Evolutionary conservation across 1,139 yeast genomes (phyloP).

Genomic region (Debaryomycetaceae sp.): DNA sequence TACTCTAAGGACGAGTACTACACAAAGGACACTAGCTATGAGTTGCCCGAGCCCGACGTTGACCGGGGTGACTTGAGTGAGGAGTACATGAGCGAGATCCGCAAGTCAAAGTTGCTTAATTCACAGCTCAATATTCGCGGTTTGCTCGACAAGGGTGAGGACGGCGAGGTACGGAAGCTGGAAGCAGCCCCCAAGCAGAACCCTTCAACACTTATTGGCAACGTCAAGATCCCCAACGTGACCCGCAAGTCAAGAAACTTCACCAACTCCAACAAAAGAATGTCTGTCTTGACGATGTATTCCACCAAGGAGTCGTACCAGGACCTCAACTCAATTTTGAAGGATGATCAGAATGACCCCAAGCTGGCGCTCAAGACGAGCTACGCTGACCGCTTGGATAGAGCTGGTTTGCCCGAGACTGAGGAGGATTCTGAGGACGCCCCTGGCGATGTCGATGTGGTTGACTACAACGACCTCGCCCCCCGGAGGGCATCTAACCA

Average conservation of each 20-base stretch:
- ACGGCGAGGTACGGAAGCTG: slow-evolving; percentile 10
- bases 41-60: slow-evolving; percentile 36
- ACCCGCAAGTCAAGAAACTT: slow-evolving; percentile 64
- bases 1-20: slow-evolving; percentile 10
- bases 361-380: slow-evolving; percentile 37
- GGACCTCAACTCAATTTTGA: slow-evolving; percentile 54
- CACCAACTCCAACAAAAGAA: slow-evolving; percentile 59
- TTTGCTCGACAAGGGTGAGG: slow-evolving; percentile 20
- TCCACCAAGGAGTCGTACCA: slow-evolving; percentile 64
- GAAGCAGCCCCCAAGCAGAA: slow-evolving; percentile 9
- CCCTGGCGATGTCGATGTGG: slow-evolving; percentile 33
- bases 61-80: slow-evolving; percentile 39
- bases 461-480: slow-evolving; percentile 42
- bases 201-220: slow-evolving; percentile 45
- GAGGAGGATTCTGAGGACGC: slow-evolving; percentile 31
- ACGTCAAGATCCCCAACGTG: slow-evolving; percentile 64
- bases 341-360: slow-evolving; percentile 30
- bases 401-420: slow-evolving; percentile 28
- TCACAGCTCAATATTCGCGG: slow-evolving; percentile 38
- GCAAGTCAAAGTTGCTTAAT: slow-evolving; percentile 41
- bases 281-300: slow-evolving; percentile 65
- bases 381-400: slow-evolving; percentile 41
- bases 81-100: slow-evolving; percentile 42
- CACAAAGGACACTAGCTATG: slow-evolving; percentile 17
- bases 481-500: slow-evolving; percentile 37